Evolutionary conservation across 2,329 filamentous ascomycete species (phyloP), one percentile per base, ranked within the genome.

Genomic region (Ampelomyces quisqualis): DNA sequence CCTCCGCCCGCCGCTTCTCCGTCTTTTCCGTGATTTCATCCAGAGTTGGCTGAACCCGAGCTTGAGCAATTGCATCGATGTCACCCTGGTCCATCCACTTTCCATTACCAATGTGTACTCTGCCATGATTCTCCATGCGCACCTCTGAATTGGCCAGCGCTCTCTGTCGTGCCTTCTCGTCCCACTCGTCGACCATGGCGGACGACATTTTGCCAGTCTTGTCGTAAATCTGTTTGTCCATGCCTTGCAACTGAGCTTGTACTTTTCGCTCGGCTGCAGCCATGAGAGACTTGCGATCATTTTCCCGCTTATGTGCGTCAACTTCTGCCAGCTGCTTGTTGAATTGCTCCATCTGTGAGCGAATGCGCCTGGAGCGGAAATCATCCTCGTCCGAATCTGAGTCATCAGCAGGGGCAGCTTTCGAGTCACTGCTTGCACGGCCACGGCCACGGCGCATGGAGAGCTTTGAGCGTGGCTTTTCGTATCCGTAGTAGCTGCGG

Each of bases 251-350:
- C 28, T 80, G 81, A 14, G 83, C 82, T 51, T 84, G 82, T n/a
- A 96, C 91, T 53, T 95, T 95, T 30, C 86, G 82, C 60, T 90
- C 86, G 2, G 91, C 91, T 3, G 83, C 82, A 7, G 85, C 85
- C 50, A 95, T 74, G 1, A 97, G 73, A 2, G 79, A 76, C 39
- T 86, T 85, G 9, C 88, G 84, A 55, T 95, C 90, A 29, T 80
- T 77, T 43, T 84, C 77, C 28, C 86, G 79, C 68, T 91, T 91
- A 58, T 84, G 80, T 39, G 78, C 76, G 55, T 93, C 87, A 1
- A 89, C 79, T 49, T 84, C 76, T 2, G 79, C 79, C 7, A 90
- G 55, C 43, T 80, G 81, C 50, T 74, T 82, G 32, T 82, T 86
- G 60, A 95, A 84, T 23, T 86, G 73, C 10, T 85, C 84, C 87